These are phyloP conservation scores for Tetrapisispora pingtungensis DNA, from an alignment of 805 yeast genomes.

Conservation along the genomic window DNA sequence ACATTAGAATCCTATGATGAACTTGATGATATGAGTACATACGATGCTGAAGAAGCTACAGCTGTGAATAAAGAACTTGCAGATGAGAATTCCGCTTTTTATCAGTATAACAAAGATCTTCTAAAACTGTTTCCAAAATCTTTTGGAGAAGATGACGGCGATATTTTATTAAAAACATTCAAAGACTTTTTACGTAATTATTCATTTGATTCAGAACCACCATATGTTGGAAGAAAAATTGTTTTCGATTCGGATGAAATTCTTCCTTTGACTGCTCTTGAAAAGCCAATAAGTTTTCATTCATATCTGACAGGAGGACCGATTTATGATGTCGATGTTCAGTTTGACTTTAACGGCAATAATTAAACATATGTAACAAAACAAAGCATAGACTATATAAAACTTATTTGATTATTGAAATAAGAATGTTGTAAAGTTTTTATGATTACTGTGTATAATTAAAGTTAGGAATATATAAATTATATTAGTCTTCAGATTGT, in stretches of 20 bases:
- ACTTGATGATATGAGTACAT: neutral
- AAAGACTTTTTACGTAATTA: conserved; percentile 19
- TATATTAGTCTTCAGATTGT: no score
- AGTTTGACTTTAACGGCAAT: neutral
- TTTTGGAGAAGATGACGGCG: conserved; percentile 12
- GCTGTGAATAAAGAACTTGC: neutral
- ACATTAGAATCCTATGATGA: conserved; percentile 6
- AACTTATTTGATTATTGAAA: no score
- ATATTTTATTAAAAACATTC: conserved; percentile 18
- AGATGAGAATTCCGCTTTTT: neutral
- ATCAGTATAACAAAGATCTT: conserved; percentile 14
- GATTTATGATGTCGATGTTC: conserved; percentile 3
- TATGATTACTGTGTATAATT: neutral
- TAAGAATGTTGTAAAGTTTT: no score
- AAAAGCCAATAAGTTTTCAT: conserved; percentile 5
- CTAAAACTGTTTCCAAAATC: conserved; percentile 18
- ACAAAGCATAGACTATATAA: neutral
- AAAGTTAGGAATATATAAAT: neutral
- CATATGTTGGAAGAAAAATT: conserved; percentile 18
- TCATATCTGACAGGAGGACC: neutral
- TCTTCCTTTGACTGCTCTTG: conserved; percentile 14
- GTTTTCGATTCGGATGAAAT: conserved; percentile 18
- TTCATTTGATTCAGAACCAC: conserved; percentile 15
- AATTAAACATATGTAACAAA: neutral
- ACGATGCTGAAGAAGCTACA: neutral